Evolutionary conservation across 2,329 filamentous ascomycete species (phyloP).

Genomic region (Xylariomycetidae sp.): DNA sequence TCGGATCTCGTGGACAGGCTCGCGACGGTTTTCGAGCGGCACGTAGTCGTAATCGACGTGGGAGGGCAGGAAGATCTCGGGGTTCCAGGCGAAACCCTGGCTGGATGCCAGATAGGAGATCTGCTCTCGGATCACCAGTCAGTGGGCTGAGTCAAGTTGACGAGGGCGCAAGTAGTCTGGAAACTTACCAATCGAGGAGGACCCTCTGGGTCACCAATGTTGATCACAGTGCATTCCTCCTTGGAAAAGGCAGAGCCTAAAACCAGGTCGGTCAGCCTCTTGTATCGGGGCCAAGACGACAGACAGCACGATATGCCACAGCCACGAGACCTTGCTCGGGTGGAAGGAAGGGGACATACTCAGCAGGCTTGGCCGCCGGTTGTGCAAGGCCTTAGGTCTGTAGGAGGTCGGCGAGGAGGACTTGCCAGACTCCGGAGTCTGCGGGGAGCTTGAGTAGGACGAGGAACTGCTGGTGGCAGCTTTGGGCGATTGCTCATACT

Average conservation of each 20-base stretch:
- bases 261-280: too few relatives aligned
- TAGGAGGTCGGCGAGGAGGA: constrained; percentile 36
- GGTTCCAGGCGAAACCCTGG: constrained; percentile 80
- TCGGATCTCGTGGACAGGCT: constrained; percentile 72
- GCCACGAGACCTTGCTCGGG: too few relatives aligned
- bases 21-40: constrained; percentile 67
- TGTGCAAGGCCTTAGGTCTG: constrained; percentile 40
- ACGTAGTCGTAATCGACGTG: constrained; percentile 70
- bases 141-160: constrained; percentile 11
- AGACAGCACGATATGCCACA: too few relatives aligned
- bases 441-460: constrained; percentile 51
- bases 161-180: not conserved
- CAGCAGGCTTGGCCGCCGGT: constrained; percentile 55
- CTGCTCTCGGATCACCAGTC: constrained; percentile 33
- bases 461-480: constrained; percentile 39
- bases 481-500: constrained; percentile 37
- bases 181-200: constrained; percentile 60
- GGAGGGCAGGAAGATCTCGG: constrained; percentile 76
- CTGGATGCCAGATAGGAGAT: constrained; percentile 75
- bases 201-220: constrained; percentile 69
- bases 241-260: constrained; percentile 65
- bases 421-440: constrained; percentile 35
- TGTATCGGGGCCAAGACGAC: too few relatives aligned
- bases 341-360: constrained; percentile 39
- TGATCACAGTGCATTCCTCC: constrained; percentile 74